Conservation (phyloP, 139 green algal species). For the Tetradesmus lagerheimii region DNA sequence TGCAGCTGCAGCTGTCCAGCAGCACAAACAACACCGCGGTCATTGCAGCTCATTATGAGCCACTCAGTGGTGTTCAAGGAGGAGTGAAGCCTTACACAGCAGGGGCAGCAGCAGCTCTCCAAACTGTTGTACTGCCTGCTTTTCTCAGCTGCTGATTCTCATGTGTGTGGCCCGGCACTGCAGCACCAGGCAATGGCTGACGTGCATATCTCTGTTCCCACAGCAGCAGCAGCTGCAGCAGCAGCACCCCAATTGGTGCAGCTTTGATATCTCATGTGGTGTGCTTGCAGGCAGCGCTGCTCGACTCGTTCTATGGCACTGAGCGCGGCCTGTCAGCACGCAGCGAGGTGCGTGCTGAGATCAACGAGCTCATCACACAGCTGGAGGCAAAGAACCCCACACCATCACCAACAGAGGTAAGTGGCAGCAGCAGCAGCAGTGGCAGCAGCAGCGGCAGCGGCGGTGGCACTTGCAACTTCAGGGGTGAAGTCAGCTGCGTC, state of each 20-base stretch:
- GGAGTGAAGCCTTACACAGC: neutral
- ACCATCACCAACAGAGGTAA: constrained; percentile 75
- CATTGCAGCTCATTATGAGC: too few species aligned
- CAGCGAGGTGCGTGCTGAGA: constrained; percentile 83
- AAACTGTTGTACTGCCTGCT: neutral
- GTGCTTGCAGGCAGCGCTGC: constrained; percentile 74
- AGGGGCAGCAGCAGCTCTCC: neutral
- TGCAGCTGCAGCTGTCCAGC: neutral
- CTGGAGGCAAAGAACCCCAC: constrained; percentile 93
- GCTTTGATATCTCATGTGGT: neutral
- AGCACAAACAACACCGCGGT: neutral
- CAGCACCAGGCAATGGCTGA: neutral
- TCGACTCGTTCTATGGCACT: constrained; percentile 91
- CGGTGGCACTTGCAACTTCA: neutral
- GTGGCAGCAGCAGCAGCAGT: constrained; percentile 7
- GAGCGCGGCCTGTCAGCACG: constrained; percentile 83
- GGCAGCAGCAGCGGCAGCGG: neutral
- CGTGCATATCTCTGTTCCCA: neutral
- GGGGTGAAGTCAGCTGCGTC: too few species aligned
- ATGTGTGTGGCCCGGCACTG: neutral
- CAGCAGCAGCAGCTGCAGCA: neutral
- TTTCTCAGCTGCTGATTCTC: neutral
- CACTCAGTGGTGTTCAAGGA: too few species aligned
- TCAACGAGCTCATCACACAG: constrained; percentile 94
- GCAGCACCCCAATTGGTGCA: neutral